Evolutionary conservation across 441 rosid species (phyloP), one percentile per base, ranked within the genome.

Genomic region (Populus hybrid): DNA sequence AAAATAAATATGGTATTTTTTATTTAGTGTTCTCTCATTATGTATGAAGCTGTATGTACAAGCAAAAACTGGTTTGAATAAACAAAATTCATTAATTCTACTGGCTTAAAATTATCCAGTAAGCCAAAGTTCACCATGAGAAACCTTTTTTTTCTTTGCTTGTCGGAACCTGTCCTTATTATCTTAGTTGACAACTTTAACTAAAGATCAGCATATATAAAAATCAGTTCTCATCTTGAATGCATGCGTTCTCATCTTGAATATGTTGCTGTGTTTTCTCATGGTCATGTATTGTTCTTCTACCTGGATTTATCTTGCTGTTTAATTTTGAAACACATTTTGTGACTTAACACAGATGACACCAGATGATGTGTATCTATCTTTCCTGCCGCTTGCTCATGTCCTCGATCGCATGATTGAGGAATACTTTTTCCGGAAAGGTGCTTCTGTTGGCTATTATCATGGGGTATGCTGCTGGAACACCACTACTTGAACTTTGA

Each of bases 381-480:
- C 99, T 16, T 96, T 96, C 86, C 83, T 96, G 73, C 99, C 99
- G 5, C 94, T 96, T 74, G 98, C 99, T 80, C 99, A 96, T 82
- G 83, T 91, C 73, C 92, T 96, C 59, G 99, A 96, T 77, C 96
- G 98, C 26, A 64, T 75, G 85, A 91, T 90, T 61, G 98, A 96
- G 82, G 98, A 96, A 81, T 92, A 89, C 70, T 94, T 94, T 83
- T 88, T 92, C 79, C 80, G 85, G 59, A 94, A 86, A 82, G 99
- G 99, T 53, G 99, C 99, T 82, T 91, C 99, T 50, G 88, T 96
- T 61, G 99, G 99, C 79, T 96, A 89, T 83, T 96, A 91, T 82
- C 98, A 96, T 73, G 99, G 98, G 88, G 99, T 96, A 89, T 32
- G 85, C 42, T 72, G 38, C 79, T 70, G 65, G 36, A 35, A 40